These are phyloP conservation scores for Xerocomus tenax DNA, from an alignment of 1,284 basidiomycete genomes.

Conservation along the genomic window DNA sequence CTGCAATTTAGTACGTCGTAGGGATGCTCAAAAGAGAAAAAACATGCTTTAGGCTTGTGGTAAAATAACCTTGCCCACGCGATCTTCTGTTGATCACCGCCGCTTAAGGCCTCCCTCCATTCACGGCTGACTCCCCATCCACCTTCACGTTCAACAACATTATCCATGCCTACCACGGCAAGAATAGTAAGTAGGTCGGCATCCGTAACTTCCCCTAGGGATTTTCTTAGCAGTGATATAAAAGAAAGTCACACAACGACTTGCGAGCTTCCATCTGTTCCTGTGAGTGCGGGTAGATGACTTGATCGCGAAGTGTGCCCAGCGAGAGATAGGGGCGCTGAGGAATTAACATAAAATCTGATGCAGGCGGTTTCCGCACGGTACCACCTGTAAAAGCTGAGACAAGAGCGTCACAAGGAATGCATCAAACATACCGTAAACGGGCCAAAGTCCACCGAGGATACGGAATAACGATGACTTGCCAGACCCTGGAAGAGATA, in stretches of 20 bases:
- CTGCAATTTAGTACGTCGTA: neutral
- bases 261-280: conserved; percentile 65
- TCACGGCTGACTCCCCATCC: conserved; percentile 87
- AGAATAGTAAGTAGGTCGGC: conserved; percentile 69
- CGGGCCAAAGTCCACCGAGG: conserved; percentile 93
- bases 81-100: conserved; percentile 84
- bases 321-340: conserved; percentile 91
- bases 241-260: conserved; percentile 24
- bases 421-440: conserved; percentile 55
- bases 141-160: conserved; percentile 89
- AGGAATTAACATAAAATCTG: conserved; percentile 90
- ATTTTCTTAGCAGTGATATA: conserved; percentile 5
- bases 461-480: conserved; percentile 92
- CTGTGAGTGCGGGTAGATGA: conserved; percentile 79
- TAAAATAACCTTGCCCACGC: conserved; percentile 97
- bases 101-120: conserved; percentile 89
- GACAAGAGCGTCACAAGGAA: neutral
- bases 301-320: conserved; percentile 90
- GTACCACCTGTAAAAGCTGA: conserved; percentile 51
- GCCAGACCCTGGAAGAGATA: conserved; percentile 52
- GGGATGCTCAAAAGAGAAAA: neutral
- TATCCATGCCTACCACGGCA: conserved; percentile 75
- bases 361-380: conserved; percentile 87
- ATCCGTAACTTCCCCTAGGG: conserved; percentile 63
- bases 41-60: conserved; percentile 76